Percentiles rank a stretch among this genome's conserved stretches.
These are phyloP conservation scores for Neonectria coccinea DNA, from an alignment of 2,329 filamentous ascomycete species.

Conservation along the genomic window DNA sequence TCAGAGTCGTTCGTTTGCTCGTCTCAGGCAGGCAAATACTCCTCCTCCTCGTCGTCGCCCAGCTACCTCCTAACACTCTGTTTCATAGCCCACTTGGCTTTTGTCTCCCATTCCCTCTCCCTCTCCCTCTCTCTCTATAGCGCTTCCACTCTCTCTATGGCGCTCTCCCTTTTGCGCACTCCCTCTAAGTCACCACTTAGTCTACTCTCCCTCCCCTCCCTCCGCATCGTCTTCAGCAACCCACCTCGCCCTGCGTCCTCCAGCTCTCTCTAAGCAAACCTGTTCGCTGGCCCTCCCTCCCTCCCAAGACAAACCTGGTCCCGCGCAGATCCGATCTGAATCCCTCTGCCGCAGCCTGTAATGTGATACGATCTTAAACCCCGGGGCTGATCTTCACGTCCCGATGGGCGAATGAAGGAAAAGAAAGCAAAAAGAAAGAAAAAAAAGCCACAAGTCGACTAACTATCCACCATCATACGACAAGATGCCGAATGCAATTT, in stretches of 20 bases:
- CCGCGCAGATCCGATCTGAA: slow-evolving; percentile 33
- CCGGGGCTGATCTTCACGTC: slow-evolving; percentile 14
- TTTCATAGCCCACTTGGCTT: background rate
- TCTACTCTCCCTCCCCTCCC: background rate
- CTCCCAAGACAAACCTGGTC: slow-evolving; percentile 10
- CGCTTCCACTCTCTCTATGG: too few relatives aligned
- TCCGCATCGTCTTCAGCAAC: background rate
- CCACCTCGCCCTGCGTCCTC: background rate
- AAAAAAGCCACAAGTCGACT: slow-evolving; percentile 11
- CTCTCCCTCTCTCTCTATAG: too few relatives aligned
- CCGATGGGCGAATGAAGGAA: slow-evolving; percentile 1
- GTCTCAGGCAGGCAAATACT: background rate
- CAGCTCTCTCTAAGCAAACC: slow-evolving; percentile 20
- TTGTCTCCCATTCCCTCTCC: background rate
- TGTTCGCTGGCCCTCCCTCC: background rate
- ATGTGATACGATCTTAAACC: slow-evolving; percentile 18
- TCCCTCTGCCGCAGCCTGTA: slow-evolving; percentile 22
- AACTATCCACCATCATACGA: slow-evolving; percentile 38
- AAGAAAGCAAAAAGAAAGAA: slow-evolving; percentile 18
- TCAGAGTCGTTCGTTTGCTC: background rate
- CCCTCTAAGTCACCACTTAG: slow-evolving; percentile 17
- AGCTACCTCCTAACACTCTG: background rate
- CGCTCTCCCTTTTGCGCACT: background rate
- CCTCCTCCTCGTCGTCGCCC: background rate
- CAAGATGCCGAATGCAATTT: slow-evolving; percentile 12